Evolutionary conservation across 768 basidiomycete species (phyloP), one percentile per base, ranked within the genome.

Genomic region (Lactifluus echinatus): DNA sequence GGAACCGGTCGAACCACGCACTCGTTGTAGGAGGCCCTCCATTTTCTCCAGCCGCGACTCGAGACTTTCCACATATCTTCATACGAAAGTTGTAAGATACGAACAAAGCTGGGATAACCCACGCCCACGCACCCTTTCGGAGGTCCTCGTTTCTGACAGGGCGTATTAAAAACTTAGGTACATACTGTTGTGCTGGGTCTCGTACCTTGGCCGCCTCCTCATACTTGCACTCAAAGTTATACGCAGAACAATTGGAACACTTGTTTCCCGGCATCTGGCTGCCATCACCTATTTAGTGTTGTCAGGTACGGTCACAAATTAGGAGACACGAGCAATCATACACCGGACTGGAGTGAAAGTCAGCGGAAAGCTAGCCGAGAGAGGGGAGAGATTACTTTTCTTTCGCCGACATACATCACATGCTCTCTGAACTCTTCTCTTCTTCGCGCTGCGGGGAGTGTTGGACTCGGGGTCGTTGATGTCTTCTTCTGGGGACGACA

Each of bases 371-470:
- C 14, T 48, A 39, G 21, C 44, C 19, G 50, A 44, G 54, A 24
- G 21, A n/a, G 56, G 67, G 66, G 7, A 11, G 15, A 29, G 70
- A 80, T 60, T 56, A 85, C 88, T 83, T 73, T 93, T 93, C 76
- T 91, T 92, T 56, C 87, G 75, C 36, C 90, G 75, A 66, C 90
- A 93, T 0, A 83, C 78, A 65, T 92, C 89, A 66, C 90, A 93
- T 7, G 89, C 89, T 28, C 89, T 72, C 69, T 88, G 85, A 29
- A 89, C 78, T 60, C 82, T 76, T 37, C 87, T 72, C 67, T 87
- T 88, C 75, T 90, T 89, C 19, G 70, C 68, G 19, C 71, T 73
- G 3, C 72, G 75, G 4, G 64, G 2, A 50, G 58, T 17, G 46
- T 66, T 63, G 11, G 59, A 63, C 0, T 81, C 79, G 7, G 63